These are phyloP conservation scores for Viridothelium virens DNA, from an alignment of 495 filamentous ascomycete genomes.

Conservation along the genomic window DNA sequence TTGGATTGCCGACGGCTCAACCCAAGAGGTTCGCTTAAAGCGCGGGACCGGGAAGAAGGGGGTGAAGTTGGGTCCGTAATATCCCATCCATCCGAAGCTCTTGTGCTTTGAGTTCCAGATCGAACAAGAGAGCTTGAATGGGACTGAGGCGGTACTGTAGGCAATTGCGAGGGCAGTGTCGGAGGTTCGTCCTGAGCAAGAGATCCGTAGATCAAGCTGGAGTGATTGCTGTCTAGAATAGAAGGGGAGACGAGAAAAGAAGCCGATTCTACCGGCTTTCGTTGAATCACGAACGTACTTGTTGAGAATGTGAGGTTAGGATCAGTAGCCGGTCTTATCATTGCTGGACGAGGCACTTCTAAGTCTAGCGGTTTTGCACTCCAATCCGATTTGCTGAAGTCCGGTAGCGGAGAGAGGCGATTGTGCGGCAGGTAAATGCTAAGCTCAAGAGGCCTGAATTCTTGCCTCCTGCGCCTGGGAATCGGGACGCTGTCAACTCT, in stretches of 20 bases:
- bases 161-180: background rate
- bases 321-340: background rate
- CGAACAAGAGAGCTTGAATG: background rate
- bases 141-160: background rate
- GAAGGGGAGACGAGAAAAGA: constrained; percentile 7
- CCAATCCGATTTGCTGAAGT: constrained; percentile 29
- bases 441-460: constrained; percentile 65
- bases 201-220: background rate
- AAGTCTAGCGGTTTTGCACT: background rate
- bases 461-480: constrained; percentile 22
- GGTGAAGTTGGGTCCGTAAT: background rate
- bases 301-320: background rate
- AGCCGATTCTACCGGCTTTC: constrained; percentile 10
- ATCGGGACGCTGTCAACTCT: constrained; percentile 19
- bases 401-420: constrained; percentile 56
- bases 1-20: constrained; percentile 1
- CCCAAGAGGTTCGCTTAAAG: background rate
- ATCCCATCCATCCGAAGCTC: background rate
- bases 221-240: background rate
- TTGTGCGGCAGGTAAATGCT: constrained; percentile 62
- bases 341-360: constrained; percentile 7
- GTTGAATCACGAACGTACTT: background rate
- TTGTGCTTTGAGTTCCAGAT: background rate
- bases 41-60: background rate
- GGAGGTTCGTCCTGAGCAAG: background rate